A percentile compares a stretch with the other conserved stretches of the same genome.
Evolutionary conservation across 164 flowering plant genomes (phyloP).

Genomic region (Euptelea pleiosperma): DNA sequence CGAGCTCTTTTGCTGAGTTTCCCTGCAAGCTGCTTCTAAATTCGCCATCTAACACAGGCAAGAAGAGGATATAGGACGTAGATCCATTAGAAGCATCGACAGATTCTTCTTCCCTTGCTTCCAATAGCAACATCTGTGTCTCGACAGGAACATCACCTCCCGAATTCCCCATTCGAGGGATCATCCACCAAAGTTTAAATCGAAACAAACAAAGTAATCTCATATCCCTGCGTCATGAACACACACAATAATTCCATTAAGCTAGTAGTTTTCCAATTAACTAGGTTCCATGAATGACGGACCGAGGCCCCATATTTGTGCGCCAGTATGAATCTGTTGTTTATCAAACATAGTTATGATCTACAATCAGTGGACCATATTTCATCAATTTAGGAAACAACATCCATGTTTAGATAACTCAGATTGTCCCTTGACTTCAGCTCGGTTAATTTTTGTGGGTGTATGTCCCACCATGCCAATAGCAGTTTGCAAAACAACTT

Average conservation of each 20-base stretch:
- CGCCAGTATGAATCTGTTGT: neutral
- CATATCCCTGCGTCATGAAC: conserved; percentile 35
- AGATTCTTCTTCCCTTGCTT: conserved; percentile 31
- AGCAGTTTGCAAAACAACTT: too few species aligned
- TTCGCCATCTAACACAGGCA: conserved; percentile 60
- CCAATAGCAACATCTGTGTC: conserved; percentile 65
- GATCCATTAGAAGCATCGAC: conserved; percentile 16
- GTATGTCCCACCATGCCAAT: too few species aligned
- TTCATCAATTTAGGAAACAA: neutral
- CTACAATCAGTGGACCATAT: neutral
- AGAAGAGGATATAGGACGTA: conserved; percentile 39
- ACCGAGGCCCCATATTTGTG: too few species aligned
- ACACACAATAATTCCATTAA: neutral
- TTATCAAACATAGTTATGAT: neutral
- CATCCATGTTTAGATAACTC: neutral
- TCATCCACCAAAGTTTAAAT: conserved; percentile 76
- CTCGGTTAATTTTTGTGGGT: too few species aligned
- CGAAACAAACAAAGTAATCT: conserved; percentile 46
- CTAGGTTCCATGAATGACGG: too few species aligned
- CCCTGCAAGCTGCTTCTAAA: conserved; percentile 69
- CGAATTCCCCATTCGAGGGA: conserved; percentile 48
- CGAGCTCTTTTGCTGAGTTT: conserved; percentile 47
- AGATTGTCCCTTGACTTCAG: too few species aligned
- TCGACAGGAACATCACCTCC: conserved; percentile 63
- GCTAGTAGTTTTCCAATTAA: neutral